Evolutionary conservation across 768 basidiomycete genomes (phyloP), one percentile per base, ranked within the genome.

Genomic region (Tricholoma saponaceum): DNA sequence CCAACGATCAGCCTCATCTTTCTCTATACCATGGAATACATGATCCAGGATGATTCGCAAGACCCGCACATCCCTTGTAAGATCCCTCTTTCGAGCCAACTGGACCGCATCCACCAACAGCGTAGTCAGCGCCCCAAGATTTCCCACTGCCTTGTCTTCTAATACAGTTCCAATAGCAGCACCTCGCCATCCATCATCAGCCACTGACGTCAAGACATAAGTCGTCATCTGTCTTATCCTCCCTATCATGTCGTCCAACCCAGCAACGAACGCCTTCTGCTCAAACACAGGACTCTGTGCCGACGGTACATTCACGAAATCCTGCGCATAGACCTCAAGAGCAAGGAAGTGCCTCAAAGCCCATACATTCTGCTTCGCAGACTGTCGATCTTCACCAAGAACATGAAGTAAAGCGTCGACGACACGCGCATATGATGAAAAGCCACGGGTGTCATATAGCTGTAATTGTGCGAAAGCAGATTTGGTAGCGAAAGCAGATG

Each of bases 1-100:
- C 93, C 96, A 96, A 41, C 78, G 67, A 58, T 94, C 93, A 0
- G 83, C 85, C 61, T 95, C 92, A 0, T 72, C 74, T 46, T 74
- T 79, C 2, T 81, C 81, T 0, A 86, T 76, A 41, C 84, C 85
- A 51, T 80, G 75, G 49, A 90, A 69, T 58, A 83, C 62, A 66
- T 85, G 78, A 58, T 81, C 79, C 35, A 97, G 64, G 5, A 94
- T 74, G 20, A 74, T 71, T 47, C 81, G 74, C 25, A 97, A 69
- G 10, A 89, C 75, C 2, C 89, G 76, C 8, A 83, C 67, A 54
- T 88, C 84, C 22, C 83, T 71, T 3, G 81, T 67, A 32, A 71
- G 74, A 62, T 89, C 84, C 10, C 65, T 69, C 43, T 70, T 61
- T 44, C 67, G 63, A 12, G 76, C 67, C 26, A 62, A 59, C 2